Conservation (phyloP, 2,329 filamentous ascomycete genomes). For the Fusarium irregulare region DNA sequence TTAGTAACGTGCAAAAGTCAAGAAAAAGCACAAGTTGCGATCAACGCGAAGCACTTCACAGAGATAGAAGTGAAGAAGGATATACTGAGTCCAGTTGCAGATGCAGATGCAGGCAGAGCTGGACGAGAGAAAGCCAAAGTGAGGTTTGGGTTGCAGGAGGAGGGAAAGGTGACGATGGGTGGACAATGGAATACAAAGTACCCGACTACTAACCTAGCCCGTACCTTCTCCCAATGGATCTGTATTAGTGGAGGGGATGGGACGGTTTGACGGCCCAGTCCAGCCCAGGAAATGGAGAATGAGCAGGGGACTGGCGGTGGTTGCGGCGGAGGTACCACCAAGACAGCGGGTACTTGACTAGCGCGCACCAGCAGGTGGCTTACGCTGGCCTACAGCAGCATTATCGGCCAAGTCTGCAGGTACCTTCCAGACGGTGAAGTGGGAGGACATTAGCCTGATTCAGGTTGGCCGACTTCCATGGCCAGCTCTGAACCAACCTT, state of each 20-base stretch:
- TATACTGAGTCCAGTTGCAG: conserved; percentile 2
- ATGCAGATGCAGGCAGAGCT: background rate
- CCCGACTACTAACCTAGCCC: conserved; percentile 1
- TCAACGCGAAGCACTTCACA: conserved; percentile 43
- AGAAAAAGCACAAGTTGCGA: conserved; percentile 38
- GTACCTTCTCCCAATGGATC: background rate
- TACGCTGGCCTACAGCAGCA: background rate
- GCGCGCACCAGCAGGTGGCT: conserved; percentile 1
- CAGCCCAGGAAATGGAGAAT: conserved; percentile 32
- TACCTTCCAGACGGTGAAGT: conserved; percentile 41
- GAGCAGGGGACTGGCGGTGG: conserved; percentile 36
- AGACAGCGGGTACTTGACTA: conserved; percentile 33
- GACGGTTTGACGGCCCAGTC: conserved; percentile 44
- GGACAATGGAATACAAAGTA: conserved; percentile 40
- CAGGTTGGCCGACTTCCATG: conserved; percentile 43
- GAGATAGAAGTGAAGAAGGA: conserved; percentile 31
- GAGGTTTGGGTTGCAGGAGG: conserved; percentile 19
- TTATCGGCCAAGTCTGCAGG: conserved; percentile 25
- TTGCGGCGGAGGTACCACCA: conserved; percentile 32
- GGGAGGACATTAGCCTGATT: conserved; percentile 43
- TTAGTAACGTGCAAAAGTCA: conserved; percentile 32
- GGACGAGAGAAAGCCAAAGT: conserved; percentile 10
- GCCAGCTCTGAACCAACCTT: conserved; percentile 21
- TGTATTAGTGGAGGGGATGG: conserved; percentile 30
- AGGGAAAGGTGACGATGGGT: conserved; percentile 33